phyloP scores from a whole-genome alignment of 1,284 basidiomycete species.

The Pseudozyma sp. region DNA sequence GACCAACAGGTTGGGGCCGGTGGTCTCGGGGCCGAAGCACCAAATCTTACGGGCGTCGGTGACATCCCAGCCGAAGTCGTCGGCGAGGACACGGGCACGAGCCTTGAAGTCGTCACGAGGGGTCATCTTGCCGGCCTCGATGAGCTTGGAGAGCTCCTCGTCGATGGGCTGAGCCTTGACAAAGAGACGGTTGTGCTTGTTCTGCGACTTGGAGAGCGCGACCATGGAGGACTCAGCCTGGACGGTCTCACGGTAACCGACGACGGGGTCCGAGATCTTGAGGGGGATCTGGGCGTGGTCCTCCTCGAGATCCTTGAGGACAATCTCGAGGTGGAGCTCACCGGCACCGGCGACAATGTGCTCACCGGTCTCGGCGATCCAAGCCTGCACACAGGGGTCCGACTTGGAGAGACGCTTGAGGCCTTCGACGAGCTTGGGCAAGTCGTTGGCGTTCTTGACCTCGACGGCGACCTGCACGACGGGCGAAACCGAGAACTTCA shows the following conservation, averaged over 20 bases:
- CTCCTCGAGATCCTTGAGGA: conserved; percentile 99
- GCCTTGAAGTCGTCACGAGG: conserved; percentile 97
- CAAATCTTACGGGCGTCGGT: conserved; percentile 99
- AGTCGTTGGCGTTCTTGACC: conserved; percentile 99
- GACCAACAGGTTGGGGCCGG: conserved; percentile 95
- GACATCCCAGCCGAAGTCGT: conserved; percentile 98
- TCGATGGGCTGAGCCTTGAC: conserved; percentile 91
- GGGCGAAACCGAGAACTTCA: conserved; percentile 91
- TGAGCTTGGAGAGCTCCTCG: conserved; percentile 92
- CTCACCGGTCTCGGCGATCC: conserved; percentile 91
- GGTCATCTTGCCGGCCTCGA: conserved; percentile 87
- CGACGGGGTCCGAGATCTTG: conserved; percentile 98
- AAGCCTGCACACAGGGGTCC: conserved; percentile 98
- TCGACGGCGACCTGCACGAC: conserved; percentile 99
- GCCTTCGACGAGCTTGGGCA: conserved; percentile 99
- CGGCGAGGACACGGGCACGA: conserved; percentile 93
- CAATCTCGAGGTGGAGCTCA: conserved; percentile 99
- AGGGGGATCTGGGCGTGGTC: conserved; percentile 99
- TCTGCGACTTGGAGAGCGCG: conserved; percentile 98
- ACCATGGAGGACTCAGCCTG: conserved; percentile 94
- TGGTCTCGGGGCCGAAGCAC: conserved; percentile 99
- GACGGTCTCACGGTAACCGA: conserved; percentile 98
- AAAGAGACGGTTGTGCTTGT: conserved; percentile 99
- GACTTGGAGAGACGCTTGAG: conserved; percentile 99
- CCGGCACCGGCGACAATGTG: conserved; percentile 99